Evolutionary conservation across 2,329 filamentous ascomycete genomes (phyloP).

Genomic region (Fusarium poae): DNA sequence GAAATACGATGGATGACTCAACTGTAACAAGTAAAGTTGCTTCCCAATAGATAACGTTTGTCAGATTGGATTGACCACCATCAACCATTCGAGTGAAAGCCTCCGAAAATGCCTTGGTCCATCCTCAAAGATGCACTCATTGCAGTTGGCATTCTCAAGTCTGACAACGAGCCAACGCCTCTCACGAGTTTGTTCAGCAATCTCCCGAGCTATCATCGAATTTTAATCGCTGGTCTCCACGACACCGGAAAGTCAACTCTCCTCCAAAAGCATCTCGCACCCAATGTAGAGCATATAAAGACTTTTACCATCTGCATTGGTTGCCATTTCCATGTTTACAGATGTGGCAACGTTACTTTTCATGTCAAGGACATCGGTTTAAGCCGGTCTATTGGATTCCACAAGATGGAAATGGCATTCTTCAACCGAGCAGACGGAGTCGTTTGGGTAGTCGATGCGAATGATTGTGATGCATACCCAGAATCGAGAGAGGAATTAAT

Average conservation of each 20-base stretch:
- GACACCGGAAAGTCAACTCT: slow-evolving; percentile 3
- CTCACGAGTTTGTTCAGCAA: slow-evolving; percentile 1
- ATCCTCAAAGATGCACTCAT: not conserved
- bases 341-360: slow-evolving; percentile 2
- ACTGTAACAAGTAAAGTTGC: too few relatives aligned
- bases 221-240: slow-evolving; percentile 2
- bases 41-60: too few relatives aligned
- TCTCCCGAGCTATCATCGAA: slow-evolving; percentile 5
- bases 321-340: not conserved
- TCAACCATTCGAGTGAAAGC: not conserved
- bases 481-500: slow-evolving; percentile 13
- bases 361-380: not conserved
- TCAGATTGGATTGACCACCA: too few relatives aligned
- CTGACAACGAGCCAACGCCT: not conserved
- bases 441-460: slow-evolving; percentile 3
- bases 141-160: not conserved
- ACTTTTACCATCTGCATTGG: not conserved
- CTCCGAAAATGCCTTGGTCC: not conserved
- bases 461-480: not conserved
- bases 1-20: not conserved
- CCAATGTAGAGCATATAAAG: not conserved
- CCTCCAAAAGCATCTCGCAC: not conserved
- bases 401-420: not conserved
- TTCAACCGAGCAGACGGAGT: not conserved
- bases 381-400: not conserved